A percentile compares a stretch with the other conserved stretches of the same genome.
These are phyloP conservation scores for Neofusicoccum cordaticola DNA, from an alignment of 2,329 filamentous ascomycete genomes.

Conservation along the genomic window DNA sequence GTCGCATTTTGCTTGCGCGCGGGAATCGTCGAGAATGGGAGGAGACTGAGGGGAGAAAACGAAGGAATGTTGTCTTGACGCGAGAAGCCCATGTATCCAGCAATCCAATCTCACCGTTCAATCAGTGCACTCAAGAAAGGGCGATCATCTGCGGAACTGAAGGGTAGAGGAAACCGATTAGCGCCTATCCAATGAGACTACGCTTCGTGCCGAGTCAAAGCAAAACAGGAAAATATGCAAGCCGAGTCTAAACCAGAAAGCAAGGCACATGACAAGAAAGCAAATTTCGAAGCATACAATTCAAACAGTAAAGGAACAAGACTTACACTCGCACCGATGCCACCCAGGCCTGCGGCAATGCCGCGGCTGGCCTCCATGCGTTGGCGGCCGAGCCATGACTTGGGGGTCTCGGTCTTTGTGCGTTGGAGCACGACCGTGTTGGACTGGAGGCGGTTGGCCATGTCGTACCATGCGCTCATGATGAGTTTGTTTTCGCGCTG, in stretches of 20 bases:
- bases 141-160: constrained; percentile 8
- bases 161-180: background rate
- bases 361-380: constrained; percentile 38
- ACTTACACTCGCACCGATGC: constrained; percentile 16
- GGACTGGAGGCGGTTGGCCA: constrained; percentile 74
- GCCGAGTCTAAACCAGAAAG: background rate
- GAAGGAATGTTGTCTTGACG: background rate
- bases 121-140: background rate
- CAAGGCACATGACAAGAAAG: background rate
- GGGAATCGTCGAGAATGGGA: background rate
- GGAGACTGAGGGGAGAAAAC: background rate
- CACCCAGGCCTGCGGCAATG: constrained; percentile 12
- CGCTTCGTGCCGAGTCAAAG: background rate
- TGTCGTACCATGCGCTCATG: constrained; percentile 81
- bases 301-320: background rate
- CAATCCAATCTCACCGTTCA: constrained; percentile 10
- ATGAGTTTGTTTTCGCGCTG: constrained; percentile 77
- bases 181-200: background rate
- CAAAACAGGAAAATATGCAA: background rate
- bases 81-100: background rate
- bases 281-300: background rate
- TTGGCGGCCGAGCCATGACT: constrained; percentile 84
- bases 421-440: constrained; percentile 78
- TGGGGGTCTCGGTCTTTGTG: constrained; percentile 66
- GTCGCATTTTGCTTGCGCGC: background rate